These are phyloP conservation scores for Spinellus fusiger DNA, from an alignment of 192 early-diverging fungal species.

Conservation along the genomic window DNA sequence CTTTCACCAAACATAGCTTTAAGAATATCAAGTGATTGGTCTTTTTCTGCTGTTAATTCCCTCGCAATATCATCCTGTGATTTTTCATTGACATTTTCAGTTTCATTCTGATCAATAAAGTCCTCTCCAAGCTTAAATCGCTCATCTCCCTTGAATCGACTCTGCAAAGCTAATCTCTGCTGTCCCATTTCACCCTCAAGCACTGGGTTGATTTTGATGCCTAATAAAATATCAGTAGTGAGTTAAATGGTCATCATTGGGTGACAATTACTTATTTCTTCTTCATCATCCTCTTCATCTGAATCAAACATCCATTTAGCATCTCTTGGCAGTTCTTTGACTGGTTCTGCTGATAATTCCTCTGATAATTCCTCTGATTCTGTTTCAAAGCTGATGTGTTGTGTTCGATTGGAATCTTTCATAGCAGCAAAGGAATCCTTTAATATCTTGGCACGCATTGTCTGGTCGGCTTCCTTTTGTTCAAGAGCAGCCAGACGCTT, in stretches of 20 bases:
- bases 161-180: slow-evolving; percentile 41
- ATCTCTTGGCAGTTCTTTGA: slow-evolving; percentile 18
- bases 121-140: slow-evolving; percentile 47
- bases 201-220: slow-evolving; percentile 42
- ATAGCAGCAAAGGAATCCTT: neutral
- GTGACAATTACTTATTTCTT: neutral
- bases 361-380: slow-evolving; percentile 20
- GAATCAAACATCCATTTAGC: slow-evolving; percentile 50
- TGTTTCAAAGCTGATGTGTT: slow-evolving; percentile 25
- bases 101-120: slow-evolving; percentile 39
- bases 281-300: slow-evolving; percentile 34
- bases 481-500: slow-evolving; percentile 15
- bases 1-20: slow-evolving; percentile 45
- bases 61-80: slow-evolving; percentile 32
- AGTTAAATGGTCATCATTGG: neutral
- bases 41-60: slow-evolving; percentile 36
- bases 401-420: neutral
- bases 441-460: neutral
- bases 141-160: slow-evolving; percentile 38
- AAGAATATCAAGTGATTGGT: slow-evolving; percentile 41
- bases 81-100: neutral
- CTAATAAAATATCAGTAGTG: slow-evolving; percentile 13
- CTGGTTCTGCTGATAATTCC: neutral
- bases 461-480: slow-evolving; percentile 14
- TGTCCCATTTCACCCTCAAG: slow-evolving; percentile 45